Evolutionary conservation across 176 grass and related monocot species (phyloP).

Genomic region (Elaeis guineensis): DNA sequence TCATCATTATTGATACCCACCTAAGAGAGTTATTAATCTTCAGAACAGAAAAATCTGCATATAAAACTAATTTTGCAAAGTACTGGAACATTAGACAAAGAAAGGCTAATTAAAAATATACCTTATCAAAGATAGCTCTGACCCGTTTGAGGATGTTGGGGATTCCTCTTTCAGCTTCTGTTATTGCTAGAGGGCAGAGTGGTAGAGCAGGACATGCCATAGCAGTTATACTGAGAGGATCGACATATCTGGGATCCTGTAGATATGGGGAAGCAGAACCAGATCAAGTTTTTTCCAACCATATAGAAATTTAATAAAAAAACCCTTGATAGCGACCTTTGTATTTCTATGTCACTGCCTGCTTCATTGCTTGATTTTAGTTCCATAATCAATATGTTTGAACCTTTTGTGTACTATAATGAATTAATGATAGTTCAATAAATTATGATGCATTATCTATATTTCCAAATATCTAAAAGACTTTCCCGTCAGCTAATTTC

Average conservation of each 20-base stretch:
- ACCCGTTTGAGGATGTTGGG: constrained; percentile 71
- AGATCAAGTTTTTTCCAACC: neutral
- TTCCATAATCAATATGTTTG: neutral
- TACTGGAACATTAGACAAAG: neutral
- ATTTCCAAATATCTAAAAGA: too few species aligned
- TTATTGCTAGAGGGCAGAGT: constrained; percentile 82
- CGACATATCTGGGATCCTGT: constrained; percentile 73
- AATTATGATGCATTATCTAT: too few species aligned
- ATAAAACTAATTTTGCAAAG: neutral
- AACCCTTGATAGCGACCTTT: too few species aligned
- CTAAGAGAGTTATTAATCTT: constrained; percentile 23
- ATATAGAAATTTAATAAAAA: too few species aligned
- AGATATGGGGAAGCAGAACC: constrained; percentile 17
- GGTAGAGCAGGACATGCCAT: constrained; percentile 96
- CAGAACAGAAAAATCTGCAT: constrained; percentile 1
- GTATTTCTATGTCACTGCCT: too few species aligned
- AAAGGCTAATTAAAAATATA: constrained; percentile 19
- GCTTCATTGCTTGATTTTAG: too few species aligned
- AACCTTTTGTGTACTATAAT: neutral
- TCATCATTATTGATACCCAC: constrained; percentile 63
- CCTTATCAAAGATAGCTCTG: constrained; percentile 81
- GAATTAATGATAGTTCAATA: too few species aligned
- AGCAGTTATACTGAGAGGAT: constrained; percentile 78
- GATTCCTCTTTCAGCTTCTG: constrained; percentile 95
- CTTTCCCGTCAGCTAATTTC: too few species aligned